Base-by-base conservation (phyloP, 2,329 filamentous ascomycete genomes). In the Diplodia scrobiculata region DNA sequence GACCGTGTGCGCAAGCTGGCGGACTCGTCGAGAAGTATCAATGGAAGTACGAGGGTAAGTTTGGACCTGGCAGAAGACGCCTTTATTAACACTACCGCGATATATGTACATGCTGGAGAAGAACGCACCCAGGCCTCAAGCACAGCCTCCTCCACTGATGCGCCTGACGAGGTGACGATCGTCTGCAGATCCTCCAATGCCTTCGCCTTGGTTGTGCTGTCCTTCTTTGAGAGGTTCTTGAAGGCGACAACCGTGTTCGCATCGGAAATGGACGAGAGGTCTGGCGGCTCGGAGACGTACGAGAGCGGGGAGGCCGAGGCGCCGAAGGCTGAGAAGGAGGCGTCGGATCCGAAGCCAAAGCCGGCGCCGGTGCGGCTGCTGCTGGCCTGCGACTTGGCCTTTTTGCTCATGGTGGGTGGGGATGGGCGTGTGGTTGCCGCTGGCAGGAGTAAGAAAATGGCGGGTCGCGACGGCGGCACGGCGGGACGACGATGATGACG, bases 151-250 rank as follows among this genome's bases (percentile, higher is more conserved):
- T 97, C 92, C 19, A 90, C 81, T 36, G 87, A 89, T 29, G 84
- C 86, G 70, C 84, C 75, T 75, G 83, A 50, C 77, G 83, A 76
- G 81, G 84, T 82, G 47, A 91, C 81, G 73, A 90, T 85, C 38
- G 84, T 76, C 55, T 91, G 83, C 21, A 99, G 79, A 63, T 98
- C 94, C 72, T 98, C 93, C 32, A 99, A 81, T 0, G 91, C 94
- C 76, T 94, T 97, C 7, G 89, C 84, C 76, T 97, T 96, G 45
- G 95, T 99, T 11, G 88, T 96, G 73, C 89, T 89, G 79, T 97
- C 94, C 79, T 95, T 96, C 80, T 98, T 99, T 60, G 89, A 84
- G 3, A 97, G 79, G 71, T 96, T 97, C 78, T 97, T 96, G 80
- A 97, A 91, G n/a, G 89, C 87, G 14, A 98, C 92, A 45, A 94